These are phyloP conservation scores for Diplodia intermedia DNA, from an alignment of 2,329 filamentous ascomycete genomes.

Conservation along the genomic window DNA sequence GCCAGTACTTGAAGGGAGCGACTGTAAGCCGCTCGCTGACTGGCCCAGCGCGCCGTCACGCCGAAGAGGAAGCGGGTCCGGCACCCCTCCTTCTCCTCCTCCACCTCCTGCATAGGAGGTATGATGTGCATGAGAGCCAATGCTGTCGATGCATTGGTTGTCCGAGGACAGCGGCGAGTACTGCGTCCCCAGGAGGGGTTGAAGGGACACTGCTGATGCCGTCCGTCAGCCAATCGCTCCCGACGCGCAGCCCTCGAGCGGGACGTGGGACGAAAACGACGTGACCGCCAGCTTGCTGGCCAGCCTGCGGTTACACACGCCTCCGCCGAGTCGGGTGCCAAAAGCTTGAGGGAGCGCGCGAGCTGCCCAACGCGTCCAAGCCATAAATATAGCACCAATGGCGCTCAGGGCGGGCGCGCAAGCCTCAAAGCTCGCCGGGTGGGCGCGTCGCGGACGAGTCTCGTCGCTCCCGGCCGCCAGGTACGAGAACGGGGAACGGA, in stretches of 20 bases:
- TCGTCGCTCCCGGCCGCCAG: constrained; percentile 25
- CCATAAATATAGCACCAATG: constrained; percentile 32
- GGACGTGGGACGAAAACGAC: constrained; percentile 48
- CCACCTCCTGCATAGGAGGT: constrained; percentile 49
- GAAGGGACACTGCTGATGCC: constrained; percentile 51
- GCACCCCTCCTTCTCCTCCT: constrained; percentile 42
- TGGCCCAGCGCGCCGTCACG: constrained; percentile 59
- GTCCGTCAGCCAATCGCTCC: constrained; percentile 51
- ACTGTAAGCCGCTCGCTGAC: constrained; percentile 53
- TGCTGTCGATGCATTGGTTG: constrained; percentile 55
- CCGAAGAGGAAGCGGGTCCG: constrained; percentile 58
- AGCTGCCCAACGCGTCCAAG: constrained; percentile 18
- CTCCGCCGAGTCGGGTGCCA: constrained; percentile 45
- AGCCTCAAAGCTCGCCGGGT: constrained; percentile 8
- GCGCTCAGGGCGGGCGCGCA: constrained; percentile 5
- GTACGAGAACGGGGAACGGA: constrained; percentile 25
- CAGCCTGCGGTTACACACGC: constrained; percentile 49
- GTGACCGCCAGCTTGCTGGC: constrained; percentile 33
- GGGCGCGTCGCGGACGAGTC: constrained; percentile 9
- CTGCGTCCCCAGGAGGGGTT: constrained; percentile 53
- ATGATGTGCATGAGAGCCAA: constrained; percentile 55
- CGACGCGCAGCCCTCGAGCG: constrained; percentile 40
- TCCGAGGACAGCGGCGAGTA: constrained; percentile 50
- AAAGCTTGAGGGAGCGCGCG: constrained; percentile 26
- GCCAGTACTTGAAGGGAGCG: constrained; percentile 56